phyloP scores from a whole-genome alignment of 139 green algal genomes.

The Nannochloris sp. region DNA sequence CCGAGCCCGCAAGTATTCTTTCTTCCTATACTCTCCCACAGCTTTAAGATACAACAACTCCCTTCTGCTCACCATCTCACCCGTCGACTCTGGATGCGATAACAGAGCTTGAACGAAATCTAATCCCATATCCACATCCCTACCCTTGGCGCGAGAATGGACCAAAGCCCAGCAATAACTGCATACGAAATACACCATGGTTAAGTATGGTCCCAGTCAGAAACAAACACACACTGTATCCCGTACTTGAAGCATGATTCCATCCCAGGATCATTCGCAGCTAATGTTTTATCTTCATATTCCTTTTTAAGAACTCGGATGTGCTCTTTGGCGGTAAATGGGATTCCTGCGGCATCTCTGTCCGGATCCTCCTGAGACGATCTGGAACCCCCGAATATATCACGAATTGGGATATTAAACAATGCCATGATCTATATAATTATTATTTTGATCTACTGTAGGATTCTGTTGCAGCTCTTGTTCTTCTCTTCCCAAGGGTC shows the following conservation, averaged over 20 bases:
- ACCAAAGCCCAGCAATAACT: constrained; percentile 1
- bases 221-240: too few species aligned
- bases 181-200: not conserved
- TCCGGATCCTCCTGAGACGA: too few species aligned
- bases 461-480: too few species aligned
- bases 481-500: too few species aligned
- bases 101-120: not conserved
- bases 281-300: not conserved
- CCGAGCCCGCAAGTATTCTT: not conserved
- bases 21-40: constrained; percentile 3
- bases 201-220: too few species aligned
- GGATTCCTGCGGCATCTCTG: not conserved
- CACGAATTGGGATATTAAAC: too few species aligned
- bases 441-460: too few species aligned
- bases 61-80: constrained; percentile 11
- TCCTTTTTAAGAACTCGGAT: not conserved
- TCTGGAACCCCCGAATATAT: too few species aligned
- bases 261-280: not conserved
- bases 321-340: not conserved
- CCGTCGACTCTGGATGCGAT: not conserved
- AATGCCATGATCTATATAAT: too few species aligned
- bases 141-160: not conserved
- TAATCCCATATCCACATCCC: not conserved
- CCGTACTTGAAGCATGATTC: constrained; percentile 3
- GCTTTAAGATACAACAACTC: constrained; percentile 12